phyloP scores from a whole-genome alignment of 176 grass and related monocot genomes.

The Hordeum vulgare region DNA sequence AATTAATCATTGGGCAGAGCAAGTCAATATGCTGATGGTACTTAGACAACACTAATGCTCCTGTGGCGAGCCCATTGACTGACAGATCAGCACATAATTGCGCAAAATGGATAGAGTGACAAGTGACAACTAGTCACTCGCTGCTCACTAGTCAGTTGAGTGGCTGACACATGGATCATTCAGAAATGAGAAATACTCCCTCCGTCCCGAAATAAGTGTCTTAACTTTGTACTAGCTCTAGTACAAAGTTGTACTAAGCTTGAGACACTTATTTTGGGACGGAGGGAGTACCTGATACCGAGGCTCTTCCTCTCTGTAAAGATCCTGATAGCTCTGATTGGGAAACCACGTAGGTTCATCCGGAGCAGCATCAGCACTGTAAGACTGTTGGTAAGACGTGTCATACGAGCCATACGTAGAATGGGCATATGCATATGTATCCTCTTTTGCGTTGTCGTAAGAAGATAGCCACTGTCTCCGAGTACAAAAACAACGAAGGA shows the following conservation, averaged over 20 bases:
- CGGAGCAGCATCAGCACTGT: not conserved
- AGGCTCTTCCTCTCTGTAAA: conserved; percentile 30
- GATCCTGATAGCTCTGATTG: conserved; percentile 40
- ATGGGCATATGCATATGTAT: not conserved
- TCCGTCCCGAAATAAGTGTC: no score
- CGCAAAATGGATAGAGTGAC: not conserved
- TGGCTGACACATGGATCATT: not conserved
- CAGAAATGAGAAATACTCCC: not conserved
- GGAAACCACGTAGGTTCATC: conserved; percentile 31
- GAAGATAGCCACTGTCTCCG: conserved; percentile 24
- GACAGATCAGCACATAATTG: not conserved
- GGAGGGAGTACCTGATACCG: conserved; percentile 62
- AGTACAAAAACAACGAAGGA: not conserved
- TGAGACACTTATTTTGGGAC: no score
- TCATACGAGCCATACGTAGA: conserved; percentile 26
- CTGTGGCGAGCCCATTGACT: not conserved
- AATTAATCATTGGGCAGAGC: not conserved
- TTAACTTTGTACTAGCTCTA: no score
- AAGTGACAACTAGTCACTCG: not conserved
- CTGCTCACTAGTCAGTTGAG: not conserved
- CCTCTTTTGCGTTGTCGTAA: conserved; percentile 14
- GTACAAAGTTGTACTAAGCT: no score
- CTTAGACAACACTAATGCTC: not conserved
- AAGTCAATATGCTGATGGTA: not conserved
- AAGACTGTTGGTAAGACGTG: conserved; percentile 10